Evolutionary conservation across 2,329 filamentous ascomycete species (phyloP).

Genomic region (Fusarium sp.): DNA sequence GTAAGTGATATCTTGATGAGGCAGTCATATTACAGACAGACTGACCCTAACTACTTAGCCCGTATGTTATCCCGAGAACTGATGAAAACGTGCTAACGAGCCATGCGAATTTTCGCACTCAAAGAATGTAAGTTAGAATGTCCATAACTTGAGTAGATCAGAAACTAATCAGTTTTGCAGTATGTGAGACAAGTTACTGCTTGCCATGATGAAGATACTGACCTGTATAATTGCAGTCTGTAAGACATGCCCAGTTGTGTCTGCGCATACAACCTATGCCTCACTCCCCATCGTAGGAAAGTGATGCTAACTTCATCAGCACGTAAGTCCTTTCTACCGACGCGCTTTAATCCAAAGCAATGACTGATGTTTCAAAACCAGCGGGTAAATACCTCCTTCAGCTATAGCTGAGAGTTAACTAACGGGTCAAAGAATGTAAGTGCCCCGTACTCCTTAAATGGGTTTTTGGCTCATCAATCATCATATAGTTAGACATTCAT

Average conservation of each 20-base stretch:
- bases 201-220: not conserved
- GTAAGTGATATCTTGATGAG: not conserved
- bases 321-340: not conserved
- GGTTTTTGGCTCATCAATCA: not conserved
- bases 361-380: not conserved
- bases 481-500: constrained; percentile 4
- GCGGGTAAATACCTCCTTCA: not conserved
- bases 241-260: not conserved
- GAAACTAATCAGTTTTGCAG: not conserved
- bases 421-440: not conserved
- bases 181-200: not conserved
- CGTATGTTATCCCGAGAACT: not conserved
- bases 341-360: not conserved
- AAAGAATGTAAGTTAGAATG: not conserved
- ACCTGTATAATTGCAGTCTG: not conserved
- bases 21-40: not conserved
- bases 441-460: not conserved
- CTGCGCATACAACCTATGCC: not conserved
- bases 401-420: not conserved
- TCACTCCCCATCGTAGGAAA: not conserved
- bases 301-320: not conserved
- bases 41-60: not conserved
- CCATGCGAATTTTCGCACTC: not conserved
- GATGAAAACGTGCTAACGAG: not conserved
- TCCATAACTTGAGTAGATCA: not conserved